These are phyloP conservation scores for Cytospora schulzeri DNA, from an alignment of 2,329 filamentous ascomycete genomes.

Conservation along the genomic window DNA sequence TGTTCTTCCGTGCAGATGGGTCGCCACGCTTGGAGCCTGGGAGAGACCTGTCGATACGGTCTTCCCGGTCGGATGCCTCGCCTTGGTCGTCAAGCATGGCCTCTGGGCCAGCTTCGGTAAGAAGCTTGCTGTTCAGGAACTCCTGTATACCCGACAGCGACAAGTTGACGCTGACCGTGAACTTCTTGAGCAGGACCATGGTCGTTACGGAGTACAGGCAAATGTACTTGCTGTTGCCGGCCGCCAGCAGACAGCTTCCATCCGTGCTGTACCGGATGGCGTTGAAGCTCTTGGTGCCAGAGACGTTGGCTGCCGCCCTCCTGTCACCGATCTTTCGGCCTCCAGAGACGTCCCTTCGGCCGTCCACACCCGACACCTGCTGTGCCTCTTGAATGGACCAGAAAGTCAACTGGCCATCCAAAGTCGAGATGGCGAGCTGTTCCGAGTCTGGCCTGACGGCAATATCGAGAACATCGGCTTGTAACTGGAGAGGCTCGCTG, in stretches of 20 bases:
- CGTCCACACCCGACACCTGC: conserved; percentile 85
- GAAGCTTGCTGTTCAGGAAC: conserved; percentile 87
- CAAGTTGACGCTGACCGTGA: conserved; percentile 93
- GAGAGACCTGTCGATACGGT: conserved; percentile 75
- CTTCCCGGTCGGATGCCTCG: conserved; percentile 86
- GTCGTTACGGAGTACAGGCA: conserved; percentile 95
- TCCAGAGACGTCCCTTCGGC: conserved; percentile 87
- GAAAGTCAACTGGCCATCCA: conserved; percentile 93
- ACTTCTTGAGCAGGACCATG: conserved; percentile 90
- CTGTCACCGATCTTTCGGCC: conserved; percentile 87
- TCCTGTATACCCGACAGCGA: conserved; percentile 95
- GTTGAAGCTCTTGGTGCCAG: conserved; percentile 87
- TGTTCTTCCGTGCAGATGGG: conserved; percentile 73
- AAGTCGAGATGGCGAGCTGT: conserved; percentile 86
- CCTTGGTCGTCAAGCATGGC: conserved; percentile 86
- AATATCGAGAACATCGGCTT: conserved; percentile 86
- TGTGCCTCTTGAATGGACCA: conserved; percentile 89
- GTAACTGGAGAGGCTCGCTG: conserved; percentile 88
- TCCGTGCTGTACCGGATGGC: conserved; percentile 90
- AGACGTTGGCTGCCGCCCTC: conserved; percentile 84
- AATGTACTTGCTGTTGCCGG: conserved; percentile 97
- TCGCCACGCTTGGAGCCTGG: conserved; percentile 89
- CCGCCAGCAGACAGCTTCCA: conserved; percentile 85
- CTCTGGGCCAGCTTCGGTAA: conserved; percentile 86
- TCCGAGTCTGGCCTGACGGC: conserved; percentile 87